phyloP scores from a whole-genome alignment of 2,329 filamentous ascomycete species.

The Gliomastix tumulicola region DNA sequence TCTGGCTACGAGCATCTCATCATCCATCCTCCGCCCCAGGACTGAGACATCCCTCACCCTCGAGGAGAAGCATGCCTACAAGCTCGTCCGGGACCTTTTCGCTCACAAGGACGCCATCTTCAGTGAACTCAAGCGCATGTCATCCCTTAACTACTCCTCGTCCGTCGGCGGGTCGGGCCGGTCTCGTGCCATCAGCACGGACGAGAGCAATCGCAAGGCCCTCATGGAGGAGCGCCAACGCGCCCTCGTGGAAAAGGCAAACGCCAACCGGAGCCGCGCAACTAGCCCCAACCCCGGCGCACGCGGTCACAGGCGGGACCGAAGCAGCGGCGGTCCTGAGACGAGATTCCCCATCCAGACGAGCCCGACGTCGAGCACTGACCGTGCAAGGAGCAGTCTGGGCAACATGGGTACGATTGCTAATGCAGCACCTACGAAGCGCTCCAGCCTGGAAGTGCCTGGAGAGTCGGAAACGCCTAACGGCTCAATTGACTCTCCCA shows the following conservation, averaged over 20 bases:
- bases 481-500: constrained; percentile 15
- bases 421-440: constrained; percentile 28
- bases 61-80: constrained; percentile 90
- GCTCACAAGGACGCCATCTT: constrained; percentile 94
- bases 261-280: constrained; percentile 61
- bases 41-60: constrained; percentile 85
- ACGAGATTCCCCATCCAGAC: constrained; percentile 82
- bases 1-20: constrained; percentile 69
- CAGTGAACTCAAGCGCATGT: constrained; percentile 88
- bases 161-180: constrained; percentile 47
- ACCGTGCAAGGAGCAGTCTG: constrained; percentile 42
- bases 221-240: constrained; percentile 91
- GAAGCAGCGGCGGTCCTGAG: constrained; percentile 64
- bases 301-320: constrained; percentile 66
- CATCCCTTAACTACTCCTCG: constrained; percentile 58
- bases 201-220: constrained; percentile 90
- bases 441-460: constrained; percentile 77
- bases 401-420: constrained; percentile 40
- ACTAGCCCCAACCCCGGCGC: constrained; percentile 64
- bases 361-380: constrained; percentile 48
- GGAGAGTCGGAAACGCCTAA: constrained; percentile 44
- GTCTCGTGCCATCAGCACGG: constrained; percentile 83
- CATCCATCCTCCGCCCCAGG: constrained; percentile 82
- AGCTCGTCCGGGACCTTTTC: constrained; percentile 86
- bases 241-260: constrained; percentile 64